Percentiles rank a stretch among this genome's conserved stretches.
Evolutionary conservation across 257 asterid species (phyloP).

Genomic region (Ligustrum vulgare): DNA sequence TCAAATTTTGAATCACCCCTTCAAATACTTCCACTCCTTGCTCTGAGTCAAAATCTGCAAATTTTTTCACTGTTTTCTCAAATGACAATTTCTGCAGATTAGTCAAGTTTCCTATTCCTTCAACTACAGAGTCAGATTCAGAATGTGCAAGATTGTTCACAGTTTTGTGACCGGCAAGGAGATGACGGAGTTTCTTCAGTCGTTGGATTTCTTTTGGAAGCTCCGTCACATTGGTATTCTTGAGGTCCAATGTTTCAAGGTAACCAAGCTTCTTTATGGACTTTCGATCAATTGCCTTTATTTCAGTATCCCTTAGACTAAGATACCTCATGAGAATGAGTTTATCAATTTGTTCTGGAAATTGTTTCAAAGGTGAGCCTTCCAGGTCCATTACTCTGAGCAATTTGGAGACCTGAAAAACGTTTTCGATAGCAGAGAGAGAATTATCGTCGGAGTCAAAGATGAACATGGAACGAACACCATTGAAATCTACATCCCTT

Average conservation of each 20-base stretch:
- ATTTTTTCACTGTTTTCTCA: neutral
- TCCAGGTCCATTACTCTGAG: slow-evolving; percentile 37
- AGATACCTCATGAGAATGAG: slow-evolving; percentile 42
- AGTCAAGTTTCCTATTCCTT: no score
- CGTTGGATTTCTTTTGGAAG: slow-evolving; percentile 37
- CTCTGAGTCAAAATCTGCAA: slow-evolving; percentile 9
- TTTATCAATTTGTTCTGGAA: slow-evolving; percentile 29
- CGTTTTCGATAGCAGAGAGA: neutral
- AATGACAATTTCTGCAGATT: no score
- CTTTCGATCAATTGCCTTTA: slow-evolving; percentile 16
- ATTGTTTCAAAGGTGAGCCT: slow-evolving; percentile 24
- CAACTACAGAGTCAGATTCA: no score
- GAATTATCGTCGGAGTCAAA: slow-evolving; percentile 20
- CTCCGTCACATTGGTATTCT: slow-evolving; percentile 34
- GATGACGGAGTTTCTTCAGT: slow-evolving; percentile 41
- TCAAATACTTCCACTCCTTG: slow-evolving; percentile 27
- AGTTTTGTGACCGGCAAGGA: slow-evolving; percentile 28
- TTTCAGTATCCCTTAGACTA: slow-evolving; percentile 25
- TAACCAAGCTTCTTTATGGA: slow-evolving; percentile 28
- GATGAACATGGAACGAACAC: slow-evolving; percentile 35
- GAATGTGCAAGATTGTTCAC: neutral
- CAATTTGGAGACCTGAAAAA: slow-evolving; percentile 18
- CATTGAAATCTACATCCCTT: neutral
- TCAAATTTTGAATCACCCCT: slow-evolving; percentile 20
- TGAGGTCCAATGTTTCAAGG: slow-evolving; percentile 42